Base-by-base conservation (phyloP, 768 basidiomycete species). In the Kwoniella europaea region DNA sequence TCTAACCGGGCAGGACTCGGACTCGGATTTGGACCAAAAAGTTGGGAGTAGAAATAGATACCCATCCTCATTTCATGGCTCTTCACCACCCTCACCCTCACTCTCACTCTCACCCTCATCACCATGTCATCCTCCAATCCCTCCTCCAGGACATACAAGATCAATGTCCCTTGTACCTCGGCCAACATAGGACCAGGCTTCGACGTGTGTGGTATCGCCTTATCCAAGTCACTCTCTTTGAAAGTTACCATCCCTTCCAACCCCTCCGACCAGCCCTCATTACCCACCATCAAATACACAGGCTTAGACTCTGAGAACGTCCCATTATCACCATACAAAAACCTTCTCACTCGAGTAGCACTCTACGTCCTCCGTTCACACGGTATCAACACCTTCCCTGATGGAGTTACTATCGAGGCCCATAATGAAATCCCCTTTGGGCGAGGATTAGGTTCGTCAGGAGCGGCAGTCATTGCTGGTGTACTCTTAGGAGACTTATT, bases 151-250 rank as follows among this genome's bases (percentile, higher is more conserved):
- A 57, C 27, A 15, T 84, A 94, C 84, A 87, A 86, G 46, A 93
- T 99, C 84, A 88, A 87, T 73, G 91, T 98, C 63, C 96, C 96
- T 10, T 94, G 94, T n/a, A 98, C 96, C 2, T 94, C 95, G 73
- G 96, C 96, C 74, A 99, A 99, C 86, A 94, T 99, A 80, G 96
- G 96, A 2, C 96, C 96, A 52, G 96, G 96, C 27, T 99, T 99
- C 84, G 97, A 99, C 83, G 97, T 98, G 73, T 94, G 98, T 74
- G 97, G 97, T n/a, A 90, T 99, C 73, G 95, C 96, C 0, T 89
- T 98, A 24, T 93, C 93, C 1, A 88, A 97, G 41, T 87, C 90
- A 75, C 88, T 98, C 75, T 90, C 89, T 16, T 87, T 98, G 78
- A 87, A 87, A 58, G 90, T 94, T 76, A 86, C 86, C 59, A 83